A percentile compares a stretch with the other conserved stretches of the same genome.
These are phyloP conservation scores for Apophysomyces sp. DNA, from an alignment of 371 early-diverging fungal genomes.

Conservation along the genomic window DNA sequence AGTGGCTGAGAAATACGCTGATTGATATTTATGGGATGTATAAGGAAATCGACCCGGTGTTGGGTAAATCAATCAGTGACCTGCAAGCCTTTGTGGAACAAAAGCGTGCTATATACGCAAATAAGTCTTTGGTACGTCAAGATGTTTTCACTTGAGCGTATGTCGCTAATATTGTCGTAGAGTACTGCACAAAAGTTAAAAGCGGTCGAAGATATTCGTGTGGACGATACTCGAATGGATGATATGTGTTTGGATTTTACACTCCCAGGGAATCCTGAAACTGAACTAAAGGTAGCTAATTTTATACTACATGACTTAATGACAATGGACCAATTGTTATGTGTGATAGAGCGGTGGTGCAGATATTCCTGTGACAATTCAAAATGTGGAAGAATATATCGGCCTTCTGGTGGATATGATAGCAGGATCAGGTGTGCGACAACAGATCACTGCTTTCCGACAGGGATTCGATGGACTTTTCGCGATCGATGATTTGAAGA, in stretches of 20 bases:
- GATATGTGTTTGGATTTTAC: conserved; percentile 85
- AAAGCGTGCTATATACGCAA: conserved; percentile 54
- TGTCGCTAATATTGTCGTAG: background rate
- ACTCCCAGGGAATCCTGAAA: conserved; percentile 71
- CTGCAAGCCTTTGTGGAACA: conserved; percentile 59
- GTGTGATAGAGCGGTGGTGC: conserved; percentile 49
- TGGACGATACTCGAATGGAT: conserved; percentile 54
- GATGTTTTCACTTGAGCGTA: background rate
- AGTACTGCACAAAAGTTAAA: conserved; percentile 30
- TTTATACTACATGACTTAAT: too few species aligned
- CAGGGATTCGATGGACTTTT: conserved; percentile 82
- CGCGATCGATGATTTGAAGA: conserved; percentile 62
- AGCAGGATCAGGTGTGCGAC: conserved; percentile 70
- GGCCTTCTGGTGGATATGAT: conserved; percentile 66
- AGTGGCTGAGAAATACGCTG: conserved; percentile 7
- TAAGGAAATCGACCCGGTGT: conserved; percentile 65
- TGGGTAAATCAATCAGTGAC: conserved; percentile 67
- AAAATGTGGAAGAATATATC: conserved; percentile 79
- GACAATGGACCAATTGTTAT: background rate
- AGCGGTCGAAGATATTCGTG: conserved; percentile 41
- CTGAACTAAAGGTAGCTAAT: conserved; percentile 55
- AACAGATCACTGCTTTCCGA: conserved; percentile 76
- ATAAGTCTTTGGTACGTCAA: conserved; percentile 27
- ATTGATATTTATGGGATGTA: conserved; percentile 24
- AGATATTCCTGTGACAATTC: conserved; percentile 66